These are phyloP conservation scores for Paraphaeosphaeria sporulosa DNA, from an alignment of 2,329 filamentous ascomycete genomes.

Conservation along the genomic window DNA sequence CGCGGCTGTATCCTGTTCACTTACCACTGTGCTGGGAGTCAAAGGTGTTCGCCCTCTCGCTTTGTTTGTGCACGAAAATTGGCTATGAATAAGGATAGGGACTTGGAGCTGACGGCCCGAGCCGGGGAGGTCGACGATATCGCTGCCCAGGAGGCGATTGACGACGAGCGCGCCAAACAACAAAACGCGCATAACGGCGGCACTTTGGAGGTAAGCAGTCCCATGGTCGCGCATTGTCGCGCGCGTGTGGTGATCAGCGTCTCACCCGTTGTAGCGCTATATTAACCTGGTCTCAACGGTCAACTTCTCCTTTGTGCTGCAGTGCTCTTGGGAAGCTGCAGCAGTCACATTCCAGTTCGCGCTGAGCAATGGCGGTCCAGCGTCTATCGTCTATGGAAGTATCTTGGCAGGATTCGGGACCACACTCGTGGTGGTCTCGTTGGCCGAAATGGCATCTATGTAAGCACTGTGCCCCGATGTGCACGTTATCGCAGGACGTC, in stretches of 20 bases:
- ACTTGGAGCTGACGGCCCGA: constrained; percentile 21
- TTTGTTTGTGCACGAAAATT: neutral
- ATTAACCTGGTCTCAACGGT: constrained; percentile 32
- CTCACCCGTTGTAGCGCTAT: constrained; percentile 27
- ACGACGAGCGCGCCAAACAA: constrained; percentile 20
- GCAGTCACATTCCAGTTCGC: constrained; percentile 36
- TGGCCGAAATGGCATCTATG: constrained; percentile 41
- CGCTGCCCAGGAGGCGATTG: constrained; percentile 23
- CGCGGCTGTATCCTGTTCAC: constrained; percentile 9
- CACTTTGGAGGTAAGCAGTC: constrained; percentile 25
- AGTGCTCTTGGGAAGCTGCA: constrained; percentile 37
- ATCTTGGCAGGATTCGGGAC: constrained; percentile 36
- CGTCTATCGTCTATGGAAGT: constrained; percentile 36
- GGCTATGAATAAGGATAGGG: constrained; percentile 14
- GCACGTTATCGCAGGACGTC: constrained; percentile 17
- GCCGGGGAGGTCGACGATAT: constrained; percentile 23
- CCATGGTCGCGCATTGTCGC: neutral
- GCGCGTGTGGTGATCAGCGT: neutral
- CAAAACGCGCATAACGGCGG: constrained; percentile 22
- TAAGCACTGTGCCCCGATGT: constrained; percentile 29
- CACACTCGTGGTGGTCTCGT: constrained; percentile 40
- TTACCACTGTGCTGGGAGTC: constrained; percentile 7
- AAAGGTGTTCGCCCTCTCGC: neutral
- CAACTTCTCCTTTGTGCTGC: constrained; percentile 35
- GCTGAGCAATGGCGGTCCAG: constrained; percentile 37